These are phyloP conservation scores for Apiospora koreana DNA, from an alignment of 2,329 filamentous ascomycete species.

Conservation along the genomic window DNA sequence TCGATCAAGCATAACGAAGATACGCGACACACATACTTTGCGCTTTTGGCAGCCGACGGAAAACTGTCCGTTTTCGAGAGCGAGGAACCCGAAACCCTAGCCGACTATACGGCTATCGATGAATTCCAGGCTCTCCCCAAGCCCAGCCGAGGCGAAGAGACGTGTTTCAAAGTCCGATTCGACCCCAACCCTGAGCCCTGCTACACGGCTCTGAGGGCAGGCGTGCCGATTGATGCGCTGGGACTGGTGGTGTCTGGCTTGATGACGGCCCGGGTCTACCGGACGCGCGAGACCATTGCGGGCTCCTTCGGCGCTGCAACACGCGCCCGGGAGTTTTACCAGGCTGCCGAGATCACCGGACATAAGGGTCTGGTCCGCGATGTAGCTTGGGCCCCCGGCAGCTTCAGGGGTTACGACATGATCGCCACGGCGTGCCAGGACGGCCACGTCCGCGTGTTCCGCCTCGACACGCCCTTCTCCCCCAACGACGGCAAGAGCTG, in stretches of 20 bases:
- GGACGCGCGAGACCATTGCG: conserved; percentile 65
- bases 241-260: conserved; percentile 85
- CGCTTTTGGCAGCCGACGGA: conserved; percentile 81
- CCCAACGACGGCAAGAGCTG: conserved; percentile 51
- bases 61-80: conserved; percentile 81
- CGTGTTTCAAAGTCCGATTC: conserved; percentile 82
- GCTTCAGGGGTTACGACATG: conserved; percentile 85
- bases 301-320: conserved; percentile 51
- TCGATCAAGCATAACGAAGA: conserved; percentile 83
- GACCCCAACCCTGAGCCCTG: conserved; percentile 85
- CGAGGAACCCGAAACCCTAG: conserved; percentile 77
- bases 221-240: conserved; percentile 77
- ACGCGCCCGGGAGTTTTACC: conserved; percentile 78
- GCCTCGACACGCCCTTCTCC: conserved; percentile 63
- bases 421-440: conserved; percentile 93
- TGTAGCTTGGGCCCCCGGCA: conserved; percentile 89
- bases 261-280: conserved; percentile 79
- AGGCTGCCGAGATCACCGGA: conserved; percentile 73
- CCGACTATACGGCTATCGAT: conserved; percentile 74
- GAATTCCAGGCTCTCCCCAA: conserved; percentile 72
- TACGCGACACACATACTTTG: conserved; percentile 79
- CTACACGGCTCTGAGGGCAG: conserved; percentile 75
- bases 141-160: conserved; percentile 80
- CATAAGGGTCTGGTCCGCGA: conserved; percentile 81
- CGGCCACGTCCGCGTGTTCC: conserved; percentile 85